A percentile compares a stretch with the other conserved stretches of the same genome.
Conservation (phyloP, 148 eudicot species). For the Suaeda aralocaspica region DNA sequence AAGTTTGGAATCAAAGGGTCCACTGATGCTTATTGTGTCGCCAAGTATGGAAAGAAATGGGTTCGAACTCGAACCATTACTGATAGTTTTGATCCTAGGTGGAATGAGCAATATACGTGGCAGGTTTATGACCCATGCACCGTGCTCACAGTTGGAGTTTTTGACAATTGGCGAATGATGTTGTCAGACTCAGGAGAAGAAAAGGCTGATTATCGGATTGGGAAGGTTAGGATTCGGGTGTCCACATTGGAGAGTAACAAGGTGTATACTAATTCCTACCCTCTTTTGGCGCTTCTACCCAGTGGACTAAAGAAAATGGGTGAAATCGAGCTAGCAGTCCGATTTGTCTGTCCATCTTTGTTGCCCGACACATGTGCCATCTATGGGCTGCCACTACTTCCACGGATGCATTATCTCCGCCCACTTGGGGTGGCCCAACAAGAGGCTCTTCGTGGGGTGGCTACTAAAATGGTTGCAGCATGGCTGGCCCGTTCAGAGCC, state of each 20-base stretch:
- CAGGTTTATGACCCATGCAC: slow-evolving; percentile 98
- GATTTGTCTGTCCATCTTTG: slow-evolving; percentile 77
- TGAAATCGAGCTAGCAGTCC: slow-evolving; percentile 78
- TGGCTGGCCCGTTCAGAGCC: slow-evolving; percentile 93
- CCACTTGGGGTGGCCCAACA: slow-evolving; percentile 94
- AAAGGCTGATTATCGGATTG: slow-evolving; percentile 65
- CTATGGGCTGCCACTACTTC: slow-evolving; percentile 85
- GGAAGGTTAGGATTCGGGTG: slow-evolving; percentile 78
- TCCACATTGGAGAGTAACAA: slow-evolving; percentile 88
- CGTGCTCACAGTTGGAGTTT: slow-evolving; percentile 80
- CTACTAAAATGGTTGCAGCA: slow-evolving; percentile 81
- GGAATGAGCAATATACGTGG: slow-evolving; percentile 99
- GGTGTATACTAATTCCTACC: slow-evolving; percentile 82
- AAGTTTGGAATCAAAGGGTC: slow-evolving; percentile 80
- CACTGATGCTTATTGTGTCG: slow-evolving; percentile 93
- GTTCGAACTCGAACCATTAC: slow-evolving; percentile 79
- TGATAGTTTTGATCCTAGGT: slow-evolving; percentile 80
- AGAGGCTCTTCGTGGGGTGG: slow-evolving; percentile 75
- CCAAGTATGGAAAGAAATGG: slow-evolving; percentile 98
- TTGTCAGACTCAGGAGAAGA: slow-evolving; percentile 51
- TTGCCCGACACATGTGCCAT: slow-evolving; percentile 76
- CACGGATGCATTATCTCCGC: slow-evolving; percentile 84
- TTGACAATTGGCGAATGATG: slow-evolving; percentile 93
- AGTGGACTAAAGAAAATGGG: slow-evolving; percentile 91
- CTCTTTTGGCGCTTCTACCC: slow-evolving; percentile 54